phyloP scores from a whole-genome alignment of 1,284 basidiomycete species.

The Cryptococcus sp. region DNA sequence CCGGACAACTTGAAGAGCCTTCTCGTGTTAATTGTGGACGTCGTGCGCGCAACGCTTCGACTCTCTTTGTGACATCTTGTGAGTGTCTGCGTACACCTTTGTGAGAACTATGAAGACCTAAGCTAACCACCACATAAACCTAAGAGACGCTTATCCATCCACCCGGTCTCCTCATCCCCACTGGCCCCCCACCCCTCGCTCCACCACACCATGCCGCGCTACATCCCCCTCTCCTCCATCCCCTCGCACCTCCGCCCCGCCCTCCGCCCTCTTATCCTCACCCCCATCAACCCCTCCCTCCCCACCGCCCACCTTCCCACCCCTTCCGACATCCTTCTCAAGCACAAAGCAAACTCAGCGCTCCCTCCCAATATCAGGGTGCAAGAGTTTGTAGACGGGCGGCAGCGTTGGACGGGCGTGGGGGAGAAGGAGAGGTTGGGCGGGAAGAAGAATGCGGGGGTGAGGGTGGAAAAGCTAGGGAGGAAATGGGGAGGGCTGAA shows the following conservation, averaged over 20 bases:
- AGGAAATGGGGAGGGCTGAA: slow-evolving; percentile 21
- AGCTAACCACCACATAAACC: no score
- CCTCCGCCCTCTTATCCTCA: slow-evolving; percentile 5
- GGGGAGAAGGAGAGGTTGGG: slow-evolving; percentile 16
- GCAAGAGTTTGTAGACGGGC: slow-evolving; percentile 20
- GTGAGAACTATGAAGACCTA: no score
- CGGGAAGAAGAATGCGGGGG: slow-evolving; percentile 9
- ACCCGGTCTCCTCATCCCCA: no score
- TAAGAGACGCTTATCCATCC: no score
- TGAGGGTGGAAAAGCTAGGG: slow-evolving; percentile 9
- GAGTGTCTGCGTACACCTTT: no score
- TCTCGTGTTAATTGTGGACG: no score
- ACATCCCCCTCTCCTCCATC: slow-evolving; percentile 16
- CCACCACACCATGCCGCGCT: slow-evolving; percentile 17
- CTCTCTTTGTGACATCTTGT: no score
- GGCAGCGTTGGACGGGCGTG: slow-evolving; percentile 14
- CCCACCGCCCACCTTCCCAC: slow-evolving; percentile 12
- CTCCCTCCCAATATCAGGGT: slow-evolving; percentile 20
- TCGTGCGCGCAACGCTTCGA: no score
- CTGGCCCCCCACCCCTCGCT: no score
- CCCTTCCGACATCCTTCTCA: slow-evolving; percentile 14
- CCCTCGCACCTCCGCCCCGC: slow-evolving; percentile 11
- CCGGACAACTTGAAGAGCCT: no score
- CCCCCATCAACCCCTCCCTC: slow-evolving; percentile 3
- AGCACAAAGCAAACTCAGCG: background rate